These are phyloP conservation scores for Kluyveromyces starmeri DNA, from an alignment of 805 yeast genomes.

Conservation along the genomic window DNA sequence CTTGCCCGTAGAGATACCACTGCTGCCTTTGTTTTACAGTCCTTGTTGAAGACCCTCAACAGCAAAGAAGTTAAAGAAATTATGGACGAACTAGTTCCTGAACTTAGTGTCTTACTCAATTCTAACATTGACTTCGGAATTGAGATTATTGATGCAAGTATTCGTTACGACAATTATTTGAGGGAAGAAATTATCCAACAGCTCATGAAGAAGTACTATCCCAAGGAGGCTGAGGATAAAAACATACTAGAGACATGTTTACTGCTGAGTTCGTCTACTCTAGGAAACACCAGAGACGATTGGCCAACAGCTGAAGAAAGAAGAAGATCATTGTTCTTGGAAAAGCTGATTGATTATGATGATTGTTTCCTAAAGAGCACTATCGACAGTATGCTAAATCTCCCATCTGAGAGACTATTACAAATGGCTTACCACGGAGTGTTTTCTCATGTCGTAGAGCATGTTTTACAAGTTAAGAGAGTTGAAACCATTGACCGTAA, in stretches of 20 bases:
- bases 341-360: constrained; percentile 64
- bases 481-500: constrained; percentile 50
- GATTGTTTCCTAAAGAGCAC: constrained; percentile 46
- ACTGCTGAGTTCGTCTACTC: constrained; percentile 56
- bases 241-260: constrained; percentile 62
- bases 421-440: constrained; percentile 86
- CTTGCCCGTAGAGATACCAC: constrained; percentile 75
- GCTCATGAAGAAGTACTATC: constrained; percentile 38
- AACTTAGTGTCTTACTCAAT: constrained; percentile 49
- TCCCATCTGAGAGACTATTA: constrained; percentile 51
- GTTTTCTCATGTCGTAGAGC: constrained; percentile 81
- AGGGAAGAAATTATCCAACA: constrained; percentile 49
- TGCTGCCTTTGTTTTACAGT: constrained; percentile 73
- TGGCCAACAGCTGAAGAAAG: constrained; percentile 92
- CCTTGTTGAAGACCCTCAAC: constrained; percentile 55
- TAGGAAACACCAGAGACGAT: constrained; percentile 75
- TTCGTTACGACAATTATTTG: constrained; percentile 45
- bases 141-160: constrained; percentile 58
- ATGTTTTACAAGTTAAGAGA: constrained; percentile 43
- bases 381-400: constrained; percentile 49
- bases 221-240: constrained; percentile 27
- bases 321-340: constrained; percentile 66
- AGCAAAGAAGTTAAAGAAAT: constrained; percentile 54
- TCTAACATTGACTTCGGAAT: constrained; percentile 65
- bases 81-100: constrained; percentile 57